Evolutionary conservation across 768 basidiomycete genomes (phyloP).

Genomic region (Boletus vinaceobasis): DNA sequence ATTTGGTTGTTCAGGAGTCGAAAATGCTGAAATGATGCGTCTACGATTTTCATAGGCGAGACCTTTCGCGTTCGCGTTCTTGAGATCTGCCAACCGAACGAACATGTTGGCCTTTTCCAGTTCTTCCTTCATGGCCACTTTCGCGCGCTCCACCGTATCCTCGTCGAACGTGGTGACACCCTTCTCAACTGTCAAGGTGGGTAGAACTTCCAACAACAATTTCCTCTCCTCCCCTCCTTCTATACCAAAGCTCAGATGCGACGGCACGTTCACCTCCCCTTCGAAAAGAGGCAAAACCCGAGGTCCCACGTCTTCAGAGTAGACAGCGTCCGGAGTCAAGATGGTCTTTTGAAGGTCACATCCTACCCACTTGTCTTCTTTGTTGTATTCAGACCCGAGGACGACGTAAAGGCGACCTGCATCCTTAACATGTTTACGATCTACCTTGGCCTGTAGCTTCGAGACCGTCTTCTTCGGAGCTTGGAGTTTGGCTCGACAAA

Average conservation of each 20-base stretch:
- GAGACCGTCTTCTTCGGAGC: slow-evolving; percentile 39
- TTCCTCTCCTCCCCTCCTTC: slow-evolving; percentile 46
- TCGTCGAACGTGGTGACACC: slow-evolving; percentile 20
- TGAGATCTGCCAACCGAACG: slow-evolving; percentile 71
- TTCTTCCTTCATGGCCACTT: slow-evolving; percentile 34
- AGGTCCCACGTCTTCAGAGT: slow-evolving; percentile 18
- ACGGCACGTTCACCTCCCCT: slow-evolving; percentile 47
- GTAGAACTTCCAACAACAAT: slow-evolving; percentile 66
- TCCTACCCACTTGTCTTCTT: slow-evolving; percentile 63
- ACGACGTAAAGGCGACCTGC: slow-evolving; percentile 60
- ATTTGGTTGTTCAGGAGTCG: slow-evolving; percentile 57
- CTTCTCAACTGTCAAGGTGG: slow-evolving; percentile 44
- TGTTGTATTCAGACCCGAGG: slow-evolving; percentile 64
- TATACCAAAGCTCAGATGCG: slow-evolving; percentile 64
- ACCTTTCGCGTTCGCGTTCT: slow-evolving; percentile 85
- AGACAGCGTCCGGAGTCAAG: slow-evolving; percentile 51
- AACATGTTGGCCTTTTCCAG: slow-evolving; percentile 51
- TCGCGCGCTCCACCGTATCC: slow-evolving; percentile 19
- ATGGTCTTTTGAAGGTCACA: slow-evolving; percentile 65
- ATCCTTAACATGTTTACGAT: slow-evolving; percentile 36
- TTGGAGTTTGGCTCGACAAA: slow-evolving; percentile 37
- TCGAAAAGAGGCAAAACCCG: slow-evolving; percentile 29
- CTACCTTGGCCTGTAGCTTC: slow-evolving; percentile 45
- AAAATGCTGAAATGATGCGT: slow-evolving; percentile 78
- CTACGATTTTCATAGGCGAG: slow-evolving; percentile 83